A percentile compares a stretch with the other conserved stretches of the same genome.
phyloP scores from a whole-genome alignment of 768 basidiomycete species.

The Imleria badia region DNA sequence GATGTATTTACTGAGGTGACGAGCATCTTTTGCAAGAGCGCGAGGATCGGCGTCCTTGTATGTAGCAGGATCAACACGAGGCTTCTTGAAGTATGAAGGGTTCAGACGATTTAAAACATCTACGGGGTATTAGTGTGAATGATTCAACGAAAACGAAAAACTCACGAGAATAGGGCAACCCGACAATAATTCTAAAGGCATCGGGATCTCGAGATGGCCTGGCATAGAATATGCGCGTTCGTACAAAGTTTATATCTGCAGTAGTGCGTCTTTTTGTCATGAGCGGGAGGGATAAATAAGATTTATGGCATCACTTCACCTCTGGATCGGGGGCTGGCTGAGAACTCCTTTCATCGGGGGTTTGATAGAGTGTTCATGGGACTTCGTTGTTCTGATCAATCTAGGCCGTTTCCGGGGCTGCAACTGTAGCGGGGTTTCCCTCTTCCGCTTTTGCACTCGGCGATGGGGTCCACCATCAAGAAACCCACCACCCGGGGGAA shows the following conservation, averaged over 20 bases:
- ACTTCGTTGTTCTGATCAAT: slow-evolving; percentile 2
- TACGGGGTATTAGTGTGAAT: slow-evolving; percentile 25
- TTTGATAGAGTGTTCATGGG: slow-evolving; percentile 4
- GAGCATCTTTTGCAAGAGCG: slow-evolving; percentile 47
- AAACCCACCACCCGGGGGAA: slow-evolving; percentile 18
- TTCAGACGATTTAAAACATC: slow-evolving; percentile 66
- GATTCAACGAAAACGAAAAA: background rate
- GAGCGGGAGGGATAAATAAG: background rate
- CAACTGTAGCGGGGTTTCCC: slow-evolving; percentile 10
- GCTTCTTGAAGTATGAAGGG: slow-evolving; percentile 41
- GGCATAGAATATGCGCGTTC: slow-evolving; percentile 67
- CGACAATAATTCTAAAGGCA: slow-evolving; percentile 52
- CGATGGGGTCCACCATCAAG: slow-evolving; percentile 6
- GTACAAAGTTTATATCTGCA: slow-evolving; percentile 50
- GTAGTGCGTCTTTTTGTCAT: slow-evolving; percentile 40
- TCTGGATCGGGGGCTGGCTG: slow-evolving; percentile 17
- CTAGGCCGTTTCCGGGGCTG: slow-evolving; percentile 31
- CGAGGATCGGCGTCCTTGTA: slow-evolving; percentile 47
- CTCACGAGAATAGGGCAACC: slow-evolving; percentile 69
- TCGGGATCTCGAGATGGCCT: slow-evolving; percentile 54
- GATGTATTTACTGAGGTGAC: slow-evolving; percentile 77
- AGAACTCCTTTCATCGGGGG: background rate
- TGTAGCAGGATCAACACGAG: slow-evolving; percentile 23
- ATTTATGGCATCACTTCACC: slow-evolving; percentile 7
- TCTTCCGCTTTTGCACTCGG: slow-evolving; percentile 24